Conservation (phyloP, 2,329 filamentous ascomycete species). For the Exophiala mesophila region DNA sequence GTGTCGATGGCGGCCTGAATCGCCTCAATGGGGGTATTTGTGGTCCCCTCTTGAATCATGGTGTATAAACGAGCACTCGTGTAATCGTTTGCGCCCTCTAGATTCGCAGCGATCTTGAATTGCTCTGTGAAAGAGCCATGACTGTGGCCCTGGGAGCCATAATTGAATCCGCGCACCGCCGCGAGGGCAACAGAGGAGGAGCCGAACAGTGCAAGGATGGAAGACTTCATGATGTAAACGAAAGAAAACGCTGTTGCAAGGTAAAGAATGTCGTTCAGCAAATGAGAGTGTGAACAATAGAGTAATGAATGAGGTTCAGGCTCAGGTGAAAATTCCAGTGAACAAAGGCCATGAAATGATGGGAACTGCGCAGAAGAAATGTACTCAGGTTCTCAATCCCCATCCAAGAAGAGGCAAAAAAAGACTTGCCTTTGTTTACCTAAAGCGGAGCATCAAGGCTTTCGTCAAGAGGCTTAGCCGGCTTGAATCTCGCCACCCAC, state of each 20-base stretch:
- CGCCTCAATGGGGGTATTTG: slow-evolving; percentile 57
- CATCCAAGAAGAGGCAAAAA: no score
- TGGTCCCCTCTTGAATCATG: slow-evolving; percentile 55
- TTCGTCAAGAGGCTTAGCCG: no score
- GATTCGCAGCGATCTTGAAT: slow-evolving; percentile 34
- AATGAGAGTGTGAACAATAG: no score
- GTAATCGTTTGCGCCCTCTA: slow-evolving; percentile 32
- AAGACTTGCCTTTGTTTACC: no score
- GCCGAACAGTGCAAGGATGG: slow-evolving; percentile 30
- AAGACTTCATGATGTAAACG: slow-evolving; percentile 30
- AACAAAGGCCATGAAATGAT: no score
- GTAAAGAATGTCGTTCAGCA: neutral
- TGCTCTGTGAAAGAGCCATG: slow-evolving; percentile 30
- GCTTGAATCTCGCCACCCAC: no score
- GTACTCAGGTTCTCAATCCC: no score
- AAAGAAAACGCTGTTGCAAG: no score
- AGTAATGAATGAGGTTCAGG: no score
- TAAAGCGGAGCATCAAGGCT: neutral
- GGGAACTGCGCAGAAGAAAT: no score
- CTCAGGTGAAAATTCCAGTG: no score
- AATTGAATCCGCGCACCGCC: slow-evolving; percentile 29
- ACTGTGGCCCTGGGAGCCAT: slow-evolving; percentile 26
- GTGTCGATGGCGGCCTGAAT: slow-evolving; percentile 74
- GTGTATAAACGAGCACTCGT: slow-evolving; percentile 47
- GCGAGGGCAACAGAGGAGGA: slow-evolving; percentile 27